Base-by-base conservation (phyloP, 1,284 basidiomycete species). In the Porphyrellus sp. region DNA sequence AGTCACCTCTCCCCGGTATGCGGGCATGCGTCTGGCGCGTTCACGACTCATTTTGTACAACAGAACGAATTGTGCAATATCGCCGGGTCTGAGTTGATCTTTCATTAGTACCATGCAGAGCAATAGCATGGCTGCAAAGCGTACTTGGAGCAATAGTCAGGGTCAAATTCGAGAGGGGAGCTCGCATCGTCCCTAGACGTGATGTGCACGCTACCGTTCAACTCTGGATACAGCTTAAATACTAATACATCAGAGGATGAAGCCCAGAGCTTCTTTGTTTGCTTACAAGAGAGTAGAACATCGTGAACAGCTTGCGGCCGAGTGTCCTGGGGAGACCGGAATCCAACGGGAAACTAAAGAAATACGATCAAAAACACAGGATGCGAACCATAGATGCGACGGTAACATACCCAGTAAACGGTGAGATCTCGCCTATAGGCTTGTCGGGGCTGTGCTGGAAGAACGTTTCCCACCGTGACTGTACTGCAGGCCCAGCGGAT, bases 21-120 rank as follows among this genome's bases (percentile, higher is more conserved):
- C 67, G 0, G 72, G 67, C 75, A 85, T 79, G 6, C 83, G 77
- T 18, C 85, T 76, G 3, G 76, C 76, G 33, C 81, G 63, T 64
- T 87, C 85, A n/a, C 82, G 71, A 21, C 68, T 54, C 55, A 72
- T 75, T 63, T 87, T 88, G 63, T 85, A 88, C 0, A 61, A 69
- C 75, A 80, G 82, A 46, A 76, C 69, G 54, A 83, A 62, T 12
- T 77, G 68, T 3, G 71, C 74, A 3, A 87, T 33, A 62, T 87
- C 85, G 4, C 76, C 77, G 12, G 71, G 59, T n/a, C 80, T 83
- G 34, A 25, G 24, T 24, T 12, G 9, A 28, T 27, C 64, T 59
- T 31, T 62, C n/a, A n/a, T n/a, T n/a, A n/a, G n/a, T n/a, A n/a
- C n/a, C n/a, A n/a, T n/a, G n/a, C n/a, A n/a, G n/a, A n/a, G n/a